These are phyloP conservation scores for Chaetomium cochliodes DNA, from an alignment of 495 filamentous ascomycete genomes.

Conservation along the genomic window DNA sequence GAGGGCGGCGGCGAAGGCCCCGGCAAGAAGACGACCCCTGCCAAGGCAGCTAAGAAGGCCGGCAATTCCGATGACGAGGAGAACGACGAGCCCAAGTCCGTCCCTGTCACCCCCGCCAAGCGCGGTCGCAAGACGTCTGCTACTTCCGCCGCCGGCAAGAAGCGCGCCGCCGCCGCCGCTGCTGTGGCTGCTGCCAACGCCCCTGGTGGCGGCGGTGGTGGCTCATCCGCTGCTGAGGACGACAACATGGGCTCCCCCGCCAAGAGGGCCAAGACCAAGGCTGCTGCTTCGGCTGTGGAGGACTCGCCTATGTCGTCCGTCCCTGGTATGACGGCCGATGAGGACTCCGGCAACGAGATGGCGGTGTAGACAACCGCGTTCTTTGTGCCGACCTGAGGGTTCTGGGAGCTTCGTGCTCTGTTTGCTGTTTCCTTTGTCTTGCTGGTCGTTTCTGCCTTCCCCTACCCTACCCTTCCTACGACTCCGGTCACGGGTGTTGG, in stretches of 20 bases:
- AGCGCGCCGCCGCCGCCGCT: slow-evolving; percentile 5
- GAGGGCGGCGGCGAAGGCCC: not conserved
- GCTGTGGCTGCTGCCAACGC: not conserved
- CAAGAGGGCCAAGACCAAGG: slow-evolving; percentile 4
- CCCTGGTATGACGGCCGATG: not conserved
- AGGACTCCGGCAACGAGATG: not conserved
- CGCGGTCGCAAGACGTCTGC: slow-evolving; percentile 10
- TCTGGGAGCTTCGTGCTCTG: not conserved
- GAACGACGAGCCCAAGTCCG: not conserved
- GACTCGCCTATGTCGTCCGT: not conserved
- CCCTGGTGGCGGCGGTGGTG: not conserved
- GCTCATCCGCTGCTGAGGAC: too few species aligned
- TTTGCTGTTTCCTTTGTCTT: not conserved
- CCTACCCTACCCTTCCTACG: not conserved
- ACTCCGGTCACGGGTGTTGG: not conserved
- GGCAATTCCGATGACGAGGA: not conserved
- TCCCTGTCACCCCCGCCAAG: slow-evolving; percentile 12
- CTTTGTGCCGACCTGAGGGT: slow-evolving; percentile 1
- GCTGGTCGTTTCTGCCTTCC: not conserved
- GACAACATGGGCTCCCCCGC: not conserved
- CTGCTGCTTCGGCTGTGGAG: not conserved
- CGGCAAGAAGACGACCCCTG: not conserved
- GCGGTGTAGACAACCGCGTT: slow-evolving; percentile 10
- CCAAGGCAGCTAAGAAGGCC: not conserved
- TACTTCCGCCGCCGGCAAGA: not conserved